Evolutionary conservation across 1,284 basidiomycete genomes (phyloP).

Genomic region (Athelia psychrophila): DNA sequence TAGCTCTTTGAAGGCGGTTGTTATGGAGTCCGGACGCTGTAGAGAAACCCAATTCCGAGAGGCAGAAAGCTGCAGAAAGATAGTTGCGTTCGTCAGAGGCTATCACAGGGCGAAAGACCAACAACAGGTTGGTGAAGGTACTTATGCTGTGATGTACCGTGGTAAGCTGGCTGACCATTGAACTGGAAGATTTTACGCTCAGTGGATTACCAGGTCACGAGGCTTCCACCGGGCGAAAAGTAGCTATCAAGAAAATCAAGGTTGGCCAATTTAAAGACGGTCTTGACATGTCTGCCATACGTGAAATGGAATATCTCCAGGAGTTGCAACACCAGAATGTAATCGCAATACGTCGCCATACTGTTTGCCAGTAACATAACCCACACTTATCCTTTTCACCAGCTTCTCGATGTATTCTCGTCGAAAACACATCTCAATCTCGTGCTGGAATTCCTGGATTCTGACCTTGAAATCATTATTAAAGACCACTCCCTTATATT

Average conservation of each 20-base stretch:
- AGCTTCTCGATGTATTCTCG: constrained; percentile 97
- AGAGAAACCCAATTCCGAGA: constrained; percentile 67
- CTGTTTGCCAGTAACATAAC: background rate
- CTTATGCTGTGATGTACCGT: constrained; percentile 96
- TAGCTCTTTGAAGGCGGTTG: too few species aligned
- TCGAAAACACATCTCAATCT: constrained; percentile 96
- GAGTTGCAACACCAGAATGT: constrained; percentile 95
- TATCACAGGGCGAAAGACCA: constrained; percentile 72
- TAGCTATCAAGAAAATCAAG: constrained; percentile 99
- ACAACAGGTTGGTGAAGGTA: constrained; percentile 93
- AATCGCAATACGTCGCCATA: constrained; percentile 66
- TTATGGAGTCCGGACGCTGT: too few species aligned
- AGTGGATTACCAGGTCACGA: constrained; percentile 53
- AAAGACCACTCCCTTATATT: constrained; percentile 92
- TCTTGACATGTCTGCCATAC: constrained; percentile 96
- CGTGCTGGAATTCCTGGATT: constrained; percentile 95
- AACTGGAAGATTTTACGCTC: background rate
- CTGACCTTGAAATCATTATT: constrained; percentile 97
- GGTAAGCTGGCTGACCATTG: constrained; percentile 42
- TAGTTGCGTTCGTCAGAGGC: constrained; percentile 41
- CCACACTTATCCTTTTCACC: background rate
- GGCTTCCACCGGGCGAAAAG: constrained; percentile 65
- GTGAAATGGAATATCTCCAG: constrained; percentile 96
- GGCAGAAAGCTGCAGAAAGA: constrained; percentile 65
- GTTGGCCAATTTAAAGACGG: constrained; percentile 97